Evolutionary conservation across 306 rosid genomes (phyloP).

Genomic region (Prunus mongolica): DNA sequence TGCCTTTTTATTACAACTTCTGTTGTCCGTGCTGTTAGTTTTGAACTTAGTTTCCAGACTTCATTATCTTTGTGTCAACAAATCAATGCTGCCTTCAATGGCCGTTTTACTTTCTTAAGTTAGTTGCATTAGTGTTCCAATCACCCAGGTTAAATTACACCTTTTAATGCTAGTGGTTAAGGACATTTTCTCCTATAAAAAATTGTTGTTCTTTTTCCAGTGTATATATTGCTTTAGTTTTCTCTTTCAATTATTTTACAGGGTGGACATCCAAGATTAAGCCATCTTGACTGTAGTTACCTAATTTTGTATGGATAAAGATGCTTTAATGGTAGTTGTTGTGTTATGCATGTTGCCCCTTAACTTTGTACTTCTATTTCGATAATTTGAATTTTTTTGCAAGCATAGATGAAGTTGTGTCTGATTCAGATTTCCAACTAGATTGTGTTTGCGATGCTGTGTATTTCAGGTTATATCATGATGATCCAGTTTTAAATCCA

Average conservation of each 20-base stretch:
- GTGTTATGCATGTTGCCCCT: constrained; percentile 1
- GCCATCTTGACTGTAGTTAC: constrained; percentile 7
- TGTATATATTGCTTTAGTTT: neutral
- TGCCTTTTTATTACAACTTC: constrained; percentile 8
- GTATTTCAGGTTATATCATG: constrained; percentile 73
- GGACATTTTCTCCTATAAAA: neutral
- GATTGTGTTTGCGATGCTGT: constrained; percentile 17
- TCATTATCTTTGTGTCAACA: neutral
- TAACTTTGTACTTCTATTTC: neutral
- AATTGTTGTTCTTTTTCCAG: neutral
- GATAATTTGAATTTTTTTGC: neutral
- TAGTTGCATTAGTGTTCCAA: neutral
- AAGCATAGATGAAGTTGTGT: constrained; percentile 3
- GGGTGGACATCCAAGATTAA: neutral
- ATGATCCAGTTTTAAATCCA: constrained; percentile 87
- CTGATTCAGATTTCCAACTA: constrained; percentile 19
- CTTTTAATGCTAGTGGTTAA: neutral
- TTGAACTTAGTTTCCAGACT: constrained; percentile 2
- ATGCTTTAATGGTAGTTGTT: neutral
- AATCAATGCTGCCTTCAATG: neutral
- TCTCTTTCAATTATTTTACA: neutral
- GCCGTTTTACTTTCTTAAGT: neutral
- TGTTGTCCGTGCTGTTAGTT: constrained; percentile 8
- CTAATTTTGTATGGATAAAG: neutral
- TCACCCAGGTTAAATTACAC: neutral